Evolutionary conservation across 371 early-diverging fungal genomes (phyloP).

Genomic region (Rhizopus microsporus): DNA sequence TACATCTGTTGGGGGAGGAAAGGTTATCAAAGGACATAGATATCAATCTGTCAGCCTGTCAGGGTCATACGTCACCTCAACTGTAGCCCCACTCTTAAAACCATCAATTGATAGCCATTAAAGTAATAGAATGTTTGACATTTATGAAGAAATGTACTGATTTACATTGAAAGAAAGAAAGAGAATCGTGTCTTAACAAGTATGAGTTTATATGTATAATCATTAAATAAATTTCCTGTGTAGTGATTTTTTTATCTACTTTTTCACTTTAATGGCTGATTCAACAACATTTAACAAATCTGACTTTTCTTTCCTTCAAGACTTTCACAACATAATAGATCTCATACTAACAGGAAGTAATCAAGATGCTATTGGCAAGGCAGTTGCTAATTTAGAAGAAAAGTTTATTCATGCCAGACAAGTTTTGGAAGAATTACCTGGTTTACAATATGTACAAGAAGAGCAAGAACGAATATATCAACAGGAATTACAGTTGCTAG

Average conservation of each 20-base stretch:
- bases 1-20: too few species aligned
- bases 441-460: slow-evolving; percentile 47
- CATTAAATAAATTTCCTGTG: too few species aligned
- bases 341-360: slow-evolving; percentile 33
- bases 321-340: slow-evolving; percentile 42
- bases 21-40: too few species aligned
- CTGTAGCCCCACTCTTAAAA: too few species aligned
- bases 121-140: too few species aligned
- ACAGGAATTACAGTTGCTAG: slow-evolving; percentile 32
- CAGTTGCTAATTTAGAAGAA: slow-evolving; percentile 46
- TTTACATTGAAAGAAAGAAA: too few species aligned
- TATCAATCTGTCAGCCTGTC: too few species aligned
- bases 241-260: background rate
- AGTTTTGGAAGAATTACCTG: slow-evolving; percentile 45
- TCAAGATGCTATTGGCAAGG: slow-evolving; percentile 46
- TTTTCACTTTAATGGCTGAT: background rate
- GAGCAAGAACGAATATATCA: slow-evolving; percentile 45
- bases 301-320: slow-evolving; percentile 45
- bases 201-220: too few species aligned
- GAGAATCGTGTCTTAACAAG: too few species aligned
- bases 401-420: slow-evolving; percentile 40
- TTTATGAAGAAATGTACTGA: too few species aligned
- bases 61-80: too few species aligned
- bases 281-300: slow-evolving; percentile 29
- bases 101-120: too few species aligned